phyloP scores from a whole-genome alignment of 495 filamentous ascomycete genomes.

The Usnea hakonensis region DNA sequence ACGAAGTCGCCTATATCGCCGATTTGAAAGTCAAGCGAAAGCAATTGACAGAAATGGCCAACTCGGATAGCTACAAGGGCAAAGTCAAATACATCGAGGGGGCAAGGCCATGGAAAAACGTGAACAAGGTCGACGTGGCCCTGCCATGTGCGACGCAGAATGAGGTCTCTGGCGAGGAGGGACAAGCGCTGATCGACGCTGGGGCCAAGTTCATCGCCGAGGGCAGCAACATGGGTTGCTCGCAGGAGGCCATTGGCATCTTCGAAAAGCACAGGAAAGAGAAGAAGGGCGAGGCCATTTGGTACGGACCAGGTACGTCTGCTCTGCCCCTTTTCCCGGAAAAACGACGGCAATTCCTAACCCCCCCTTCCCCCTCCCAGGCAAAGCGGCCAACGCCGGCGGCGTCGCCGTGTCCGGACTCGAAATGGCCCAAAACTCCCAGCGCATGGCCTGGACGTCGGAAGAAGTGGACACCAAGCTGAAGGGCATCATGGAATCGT shows the following conservation, averaged over 20 bases:
- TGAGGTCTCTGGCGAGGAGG: constrained; percentile 87
- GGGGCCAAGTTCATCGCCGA: constrained; percentile 88
- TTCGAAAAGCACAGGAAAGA: constrained; percentile 76
- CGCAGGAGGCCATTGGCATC: constrained; percentile 86
- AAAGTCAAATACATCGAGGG: constrained; percentile 85
- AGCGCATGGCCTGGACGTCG: constrained; percentile 71
- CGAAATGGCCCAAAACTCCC: constrained; percentile 98
- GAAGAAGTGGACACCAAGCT: constrained; percentile 91
- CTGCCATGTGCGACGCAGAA: constrained; percentile 95
- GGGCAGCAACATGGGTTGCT: constrained; percentile 98
- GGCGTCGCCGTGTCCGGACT: constrained; percentile 96
- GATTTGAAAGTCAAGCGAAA: constrained; percentile 80
- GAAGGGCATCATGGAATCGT: constrained; percentile 87
- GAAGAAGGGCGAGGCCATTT: constrained; percentile 67
- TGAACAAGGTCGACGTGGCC: constrained; percentile 80
- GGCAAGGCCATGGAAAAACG: constrained; percentile 83
- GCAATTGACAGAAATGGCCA: constrained; percentile 60
- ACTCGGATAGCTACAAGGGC: constrained; percentile 43
- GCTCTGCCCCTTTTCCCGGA: background rate
- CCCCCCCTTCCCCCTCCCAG: constrained; percentile 12
- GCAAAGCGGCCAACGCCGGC: constrained; percentile 91
- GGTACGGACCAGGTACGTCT: constrained; percentile 84
- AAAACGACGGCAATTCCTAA: background rate
- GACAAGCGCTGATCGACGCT: constrained; percentile 64
- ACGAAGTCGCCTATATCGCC: constrained; percentile 70